A percentile compares a stretch with the other conserved stretches of the same genome.
phyloP scores from a whole-genome alignment of 768 basidiomycete species.

The Tricholoma matsutake region DNA sequence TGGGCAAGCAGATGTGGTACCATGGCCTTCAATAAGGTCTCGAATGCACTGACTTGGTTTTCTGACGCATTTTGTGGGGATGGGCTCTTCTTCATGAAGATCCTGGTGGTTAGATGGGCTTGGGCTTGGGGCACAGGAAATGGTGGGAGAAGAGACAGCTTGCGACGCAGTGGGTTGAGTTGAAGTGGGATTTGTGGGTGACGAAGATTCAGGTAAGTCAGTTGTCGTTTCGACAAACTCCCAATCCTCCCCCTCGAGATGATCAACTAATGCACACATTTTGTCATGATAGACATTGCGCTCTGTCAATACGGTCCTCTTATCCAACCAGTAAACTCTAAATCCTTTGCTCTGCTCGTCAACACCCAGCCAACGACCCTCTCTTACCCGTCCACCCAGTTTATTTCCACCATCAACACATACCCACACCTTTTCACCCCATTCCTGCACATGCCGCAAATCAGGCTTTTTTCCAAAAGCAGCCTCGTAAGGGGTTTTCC shows the following conservation, averaged over 20 bases:
- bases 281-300: constrained; percentile 22
- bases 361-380: constrained; percentile 11
- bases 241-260: constrained; percentile 28
- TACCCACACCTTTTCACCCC: constrained; percentile 27
- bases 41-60: no score
- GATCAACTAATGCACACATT: constrained; percentile 7
- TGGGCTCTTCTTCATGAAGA: no score
- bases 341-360: constrained; percentile 1
- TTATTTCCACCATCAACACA: constrained; percentile 24
- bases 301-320: constrained; percentile 16
- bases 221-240: constrained; percentile 1
- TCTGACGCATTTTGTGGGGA: no score
- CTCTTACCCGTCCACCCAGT: constrained; percentile 15
- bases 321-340: constrained; percentile 1
- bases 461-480: no score
- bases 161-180: not conserved
- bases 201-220: not conserved
- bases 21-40: no score
- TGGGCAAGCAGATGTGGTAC: no score
- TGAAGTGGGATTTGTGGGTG: not conserved
- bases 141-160: not conserved
- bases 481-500: not conserved
- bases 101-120: no score
- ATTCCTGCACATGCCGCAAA: no score
- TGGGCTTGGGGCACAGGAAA: not conserved